These are phyloP conservation scores for Acidiella bohemica DNA, from an alignment of 495 filamentous ascomycete species.

Conservation along the genomic window DNA sequence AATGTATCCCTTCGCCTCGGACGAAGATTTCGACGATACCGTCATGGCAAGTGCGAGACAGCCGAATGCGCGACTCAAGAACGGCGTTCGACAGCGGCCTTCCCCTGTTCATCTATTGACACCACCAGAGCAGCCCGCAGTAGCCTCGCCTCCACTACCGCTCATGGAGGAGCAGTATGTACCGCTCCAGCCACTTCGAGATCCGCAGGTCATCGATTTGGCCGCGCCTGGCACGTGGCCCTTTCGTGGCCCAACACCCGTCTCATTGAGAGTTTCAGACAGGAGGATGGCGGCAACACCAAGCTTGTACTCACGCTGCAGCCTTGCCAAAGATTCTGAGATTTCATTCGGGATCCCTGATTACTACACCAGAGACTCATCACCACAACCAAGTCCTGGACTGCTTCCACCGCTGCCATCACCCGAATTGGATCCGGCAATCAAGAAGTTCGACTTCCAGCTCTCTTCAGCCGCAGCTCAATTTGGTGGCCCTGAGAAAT, in stretches of 20 bases:
- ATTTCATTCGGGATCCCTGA: constrained; percentile 16
- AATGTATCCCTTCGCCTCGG: not conserved
- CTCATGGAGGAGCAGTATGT: not conserved
- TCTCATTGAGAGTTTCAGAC: not conserved
- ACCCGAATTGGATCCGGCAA: constrained; percentile 11
- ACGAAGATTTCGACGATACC: not conserved
- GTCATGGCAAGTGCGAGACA: constrained; percentile 1
- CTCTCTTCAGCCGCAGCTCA: no score
- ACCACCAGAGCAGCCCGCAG: not conserved
- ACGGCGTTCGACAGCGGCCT: no score
- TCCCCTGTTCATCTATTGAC: constrained; percentile 1
- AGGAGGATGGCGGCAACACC: not conserved
- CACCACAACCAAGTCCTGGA: constrained; percentile 7
- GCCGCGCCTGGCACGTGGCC: constrained; percentile 12
- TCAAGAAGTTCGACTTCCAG: constrained; percentile 17
- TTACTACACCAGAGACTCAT: constrained; percentile 10
- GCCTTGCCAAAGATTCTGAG: constrained; percentile 6
- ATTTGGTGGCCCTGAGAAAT: no score
- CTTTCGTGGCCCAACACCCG: not conserved
- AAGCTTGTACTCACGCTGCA: constrained; percentile 1
- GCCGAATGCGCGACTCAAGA: no score
- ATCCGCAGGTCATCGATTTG: constrained; percentile 10
- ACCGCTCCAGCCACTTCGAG: not conserved
- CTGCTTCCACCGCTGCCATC: constrained; percentile 2
- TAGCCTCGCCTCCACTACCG: constrained; percentile 1